Evolutionary conservation across 164 flowering plant genomes (phyloP).

Genomic region (Kingdonia uniflora): DNA sequence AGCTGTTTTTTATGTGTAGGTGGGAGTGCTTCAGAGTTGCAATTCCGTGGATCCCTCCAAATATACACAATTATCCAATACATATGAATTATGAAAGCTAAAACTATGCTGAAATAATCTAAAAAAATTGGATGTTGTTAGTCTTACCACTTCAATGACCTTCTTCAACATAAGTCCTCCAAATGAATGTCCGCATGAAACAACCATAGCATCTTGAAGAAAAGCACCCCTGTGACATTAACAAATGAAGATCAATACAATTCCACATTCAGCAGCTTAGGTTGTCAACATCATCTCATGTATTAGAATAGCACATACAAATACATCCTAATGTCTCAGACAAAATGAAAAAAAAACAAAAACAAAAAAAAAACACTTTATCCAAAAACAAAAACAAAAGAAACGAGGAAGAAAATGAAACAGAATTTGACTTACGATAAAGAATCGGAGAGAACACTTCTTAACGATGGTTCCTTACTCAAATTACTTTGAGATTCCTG

Average conservation of each 20-base stretch:
- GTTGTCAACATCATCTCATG: too few relatives aligned
- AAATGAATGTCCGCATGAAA: conserved; percentile 96
- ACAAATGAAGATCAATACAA: too few relatives aligned
- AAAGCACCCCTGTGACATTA: conserved; percentile 60
- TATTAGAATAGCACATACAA: too few relatives aligned
- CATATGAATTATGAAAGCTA: not conserved
- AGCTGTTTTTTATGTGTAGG: too few relatives aligned
- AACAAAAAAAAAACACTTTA: too few relatives aligned
- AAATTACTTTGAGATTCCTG: conserved; percentile 51
- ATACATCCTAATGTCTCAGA: too few relatives aligned
- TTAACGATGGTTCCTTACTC: conserved; percentile 59
- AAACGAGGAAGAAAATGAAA: not conserved
- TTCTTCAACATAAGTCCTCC: conserved; percentile 84
- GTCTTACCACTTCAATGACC: conserved; percentile 68
- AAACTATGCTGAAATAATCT: not conserved
- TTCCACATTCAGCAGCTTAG: not conserved
- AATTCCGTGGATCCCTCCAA: too few relatives aligned
- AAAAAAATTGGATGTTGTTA: not conserved
- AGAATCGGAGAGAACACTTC: conserved; percentile 91
- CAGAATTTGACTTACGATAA: conserved; percentile 61
- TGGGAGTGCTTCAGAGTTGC: too few relatives aligned
- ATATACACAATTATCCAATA: not conserved
- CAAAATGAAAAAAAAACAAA: too few relatives aligned
- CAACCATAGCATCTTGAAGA: conserved; percentile 89
- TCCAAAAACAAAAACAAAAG: too few relatives aligned